Evolutionary conservation across 2,329 filamentous ascomycete genomes (phyloP).

Genomic region (Aphanoascus verrucosus): DNA sequence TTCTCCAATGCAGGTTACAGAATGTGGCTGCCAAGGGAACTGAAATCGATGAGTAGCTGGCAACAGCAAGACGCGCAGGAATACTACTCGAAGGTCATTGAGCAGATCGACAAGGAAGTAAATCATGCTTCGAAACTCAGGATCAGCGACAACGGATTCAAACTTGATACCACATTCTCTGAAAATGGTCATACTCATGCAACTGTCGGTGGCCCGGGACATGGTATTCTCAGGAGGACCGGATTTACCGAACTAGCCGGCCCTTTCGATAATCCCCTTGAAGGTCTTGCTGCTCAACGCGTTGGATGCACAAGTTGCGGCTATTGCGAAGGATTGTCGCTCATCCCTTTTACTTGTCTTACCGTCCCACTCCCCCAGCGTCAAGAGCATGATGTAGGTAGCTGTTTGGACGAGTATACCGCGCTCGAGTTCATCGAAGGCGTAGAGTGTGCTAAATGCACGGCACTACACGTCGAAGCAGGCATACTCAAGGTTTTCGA

Average conservation of each 20-base stretch:
- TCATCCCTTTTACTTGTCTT: slow-evolving; percentile 89
- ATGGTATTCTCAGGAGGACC: slow-evolving; percentile 11
- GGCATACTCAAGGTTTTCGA: slow-evolving; percentile 40
- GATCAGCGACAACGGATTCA: slow-evolving; percentile 36
- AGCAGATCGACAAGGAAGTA: slow-evolving; percentile 71
- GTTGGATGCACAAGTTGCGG: slow-evolving; percentile 80
- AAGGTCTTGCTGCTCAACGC: slow-evolving; percentile 77
- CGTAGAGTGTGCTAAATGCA: slow-evolving; percentile 87
- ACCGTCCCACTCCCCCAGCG: slow-evolving; percentile 67
- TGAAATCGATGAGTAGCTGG: slow-evolving; percentile 91
- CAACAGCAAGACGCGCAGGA: slow-evolving; percentile 97
- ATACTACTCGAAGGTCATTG: slow-evolving; percentile 83
- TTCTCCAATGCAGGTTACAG: slow-evolving; percentile 60
- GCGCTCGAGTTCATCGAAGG: slow-evolving; percentile 75
- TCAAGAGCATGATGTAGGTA: slow-evolving; percentile 58
- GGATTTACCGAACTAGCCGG: slow-evolving; percentile 10
- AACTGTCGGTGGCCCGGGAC: slow-evolving; percentile 12
- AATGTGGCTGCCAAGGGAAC: slow-evolving; percentile 67
- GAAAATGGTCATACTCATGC: slow-evolving; percentile 13
- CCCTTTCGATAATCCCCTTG: slow-evolving; percentile 60
- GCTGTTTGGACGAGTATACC: slow-evolving; percentile 76
- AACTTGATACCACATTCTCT: slow-evolving; percentile 16
- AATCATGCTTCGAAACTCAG: slow-evolving; percentile 40
- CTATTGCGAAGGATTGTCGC: slow-evolving; percentile 73
- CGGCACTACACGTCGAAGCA: slow-evolving; percentile 51